These are phyloP conservation scores for Strigomonas culicis DNA, from an alignment of 208 protist species.

Conservation along the genomic window DNA sequence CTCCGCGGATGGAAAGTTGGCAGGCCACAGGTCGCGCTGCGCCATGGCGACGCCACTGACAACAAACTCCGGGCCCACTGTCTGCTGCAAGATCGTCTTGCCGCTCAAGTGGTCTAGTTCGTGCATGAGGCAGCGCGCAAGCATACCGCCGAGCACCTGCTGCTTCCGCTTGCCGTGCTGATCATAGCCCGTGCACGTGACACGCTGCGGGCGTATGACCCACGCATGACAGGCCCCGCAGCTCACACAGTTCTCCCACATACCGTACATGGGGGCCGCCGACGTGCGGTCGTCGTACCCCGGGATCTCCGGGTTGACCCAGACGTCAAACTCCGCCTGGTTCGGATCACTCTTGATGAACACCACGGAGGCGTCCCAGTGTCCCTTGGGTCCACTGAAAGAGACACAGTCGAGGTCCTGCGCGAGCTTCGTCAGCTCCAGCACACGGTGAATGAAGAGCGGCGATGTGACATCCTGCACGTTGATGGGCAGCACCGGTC, in stretches of 20 bases:
- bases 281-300: conserved; percentile 69
- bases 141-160: conserved; percentile 79
- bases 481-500: conserved; percentile 45
- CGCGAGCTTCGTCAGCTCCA: conserved; percentile 51
- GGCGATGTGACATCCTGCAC: conserved; percentile 26
- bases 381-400: conserved; percentile 76
- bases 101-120: conserved; percentile 85
- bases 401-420: conserved; percentile 72
- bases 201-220: conserved; percentile 77
- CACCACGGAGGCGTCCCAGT: conserved; percentile 84
- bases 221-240: conserved; percentile 69
- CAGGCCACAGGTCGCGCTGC: conserved; percentile 80
- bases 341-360: conserved; percentile 63
- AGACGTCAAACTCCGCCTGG: conserved; percentile 77
- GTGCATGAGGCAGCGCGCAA: conserved; percentile 85
- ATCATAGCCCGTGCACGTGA: conserved; percentile 70
- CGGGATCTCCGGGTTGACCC: conserved; percentile 78
- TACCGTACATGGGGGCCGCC: conserved; percentile 87
- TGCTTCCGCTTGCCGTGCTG: conserved; percentile 69
- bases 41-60: conserved; percentile 65
- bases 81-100: conserved; percentile 80
- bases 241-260: conserved; percentile 92
- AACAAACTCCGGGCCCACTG: conserved; percentile 76
- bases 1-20: conserved; percentile 84
- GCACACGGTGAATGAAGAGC: conserved; percentile 51